These are phyloP conservation scores for Pleurotus eryngii DNA, from an alignment of 768 basidiomycete genomes.

Conservation along the genomic window DNA sequence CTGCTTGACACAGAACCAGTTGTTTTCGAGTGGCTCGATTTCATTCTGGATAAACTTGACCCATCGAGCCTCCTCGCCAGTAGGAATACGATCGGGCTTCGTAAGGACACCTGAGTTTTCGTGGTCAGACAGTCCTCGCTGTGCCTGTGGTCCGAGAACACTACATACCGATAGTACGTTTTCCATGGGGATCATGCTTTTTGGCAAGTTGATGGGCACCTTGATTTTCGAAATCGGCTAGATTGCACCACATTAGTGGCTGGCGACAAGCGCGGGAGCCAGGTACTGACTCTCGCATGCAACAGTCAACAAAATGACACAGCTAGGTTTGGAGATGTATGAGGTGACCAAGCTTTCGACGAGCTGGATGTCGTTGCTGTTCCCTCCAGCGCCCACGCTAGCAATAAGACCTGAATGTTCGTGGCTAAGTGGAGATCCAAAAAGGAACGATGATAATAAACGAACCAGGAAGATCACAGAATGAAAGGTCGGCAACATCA, in stretches of 20 bases:
- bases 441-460: not conserved
- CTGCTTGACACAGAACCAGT: slow-evolving; percentile 61
- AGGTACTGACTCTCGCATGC: slow-evolving; percentile 58
- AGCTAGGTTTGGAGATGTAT: slow-evolving; percentile 61
- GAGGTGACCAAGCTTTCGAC: slow-evolving; percentile 54
- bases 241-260: not conserved
- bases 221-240: slow-evolving; percentile 82
- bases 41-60: slow-evolving; percentile 54
- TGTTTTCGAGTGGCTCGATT: slow-evolving; percentile 44
- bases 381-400: slow-evolving; percentile 46
- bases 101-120: slow-evolving; percentile 58
- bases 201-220: slow-evolving; percentile 68
- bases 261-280: too few species aligned
- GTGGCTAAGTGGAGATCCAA: not conserved
- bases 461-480: slow-evolving; percentile 27
- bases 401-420: slow-evolving; percentile 51
- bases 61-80: slow-evolving; percentile 56
- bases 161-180: slow-evolving; percentile 63
- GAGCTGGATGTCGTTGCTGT: slow-evolving; percentile 54
- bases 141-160: not conserved
- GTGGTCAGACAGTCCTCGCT: too few species aligned
- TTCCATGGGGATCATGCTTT: slow-evolving; percentile 55
- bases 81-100: slow-evolving; percentile 66
- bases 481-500: slow-evolving; percentile 60
- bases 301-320: slow-evolving; percentile 56